These are phyloP conservation scores for Alternaria longipes DNA, from an alignment of 2,329 filamentous ascomycete genomes.

Conservation along the genomic window DNA sequence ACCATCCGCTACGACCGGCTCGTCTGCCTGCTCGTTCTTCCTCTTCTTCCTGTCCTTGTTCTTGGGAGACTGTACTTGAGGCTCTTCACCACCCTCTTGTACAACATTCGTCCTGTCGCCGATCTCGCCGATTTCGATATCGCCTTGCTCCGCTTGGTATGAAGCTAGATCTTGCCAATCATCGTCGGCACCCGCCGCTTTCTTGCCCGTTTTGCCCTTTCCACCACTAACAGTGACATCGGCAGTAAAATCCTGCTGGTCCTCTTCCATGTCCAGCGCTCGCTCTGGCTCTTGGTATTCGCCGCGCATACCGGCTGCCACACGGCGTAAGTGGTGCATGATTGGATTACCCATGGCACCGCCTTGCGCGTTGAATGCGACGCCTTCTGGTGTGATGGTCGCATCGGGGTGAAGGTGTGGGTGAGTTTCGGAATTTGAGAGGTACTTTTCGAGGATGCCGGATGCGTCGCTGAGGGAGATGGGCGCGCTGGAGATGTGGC, in stretches of 20 bases:
- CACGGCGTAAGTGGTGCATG: slow-evolving; percentile 62
- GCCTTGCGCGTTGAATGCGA: slow-evolving; percentile 54
- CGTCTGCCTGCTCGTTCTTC: slow-evolving; percentile 33
- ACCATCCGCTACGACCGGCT: slow-evolving; percentile 3
- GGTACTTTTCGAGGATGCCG: slow-evolving; percentile 51
- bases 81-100: slow-evolving; percentile 39
- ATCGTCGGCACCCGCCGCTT: slow-evolving; percentile 19
- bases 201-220: slow-evolving; percentile 24
- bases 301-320: slow-evolving; percentile 62
- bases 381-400: slow-evolving; percentile 54
- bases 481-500: slow-evolving; percentile 41
- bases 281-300: slow-evolving; percentile 60
- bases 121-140: slow-evolving; percentile 54
- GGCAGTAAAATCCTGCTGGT: slow-evolving; percentile 10
- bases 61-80: slow-evolving; percentile 33
- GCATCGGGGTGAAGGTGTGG: slow-evolving; percentile 61
- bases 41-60: slow-evolving; percentile 44
- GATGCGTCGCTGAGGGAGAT: slow-evolving; percentile 49
- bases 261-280: slow-evolving; percentile 52
- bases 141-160: slow-evolving; percentile 53
- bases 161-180: slow-evolving; percentile 56
- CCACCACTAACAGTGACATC: slow-evolving; percentile 5
- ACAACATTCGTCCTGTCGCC: slow-evolving; percentile 48
- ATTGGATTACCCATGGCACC: slow-evolving; percentile 59
- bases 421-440: slow-evolving; percentile 50